Evolutionary conservation across 2,329 filamentous ascomycete genomes (phyloP).

Genomic region (Paracorniculantispora psalliotae): DNA sequence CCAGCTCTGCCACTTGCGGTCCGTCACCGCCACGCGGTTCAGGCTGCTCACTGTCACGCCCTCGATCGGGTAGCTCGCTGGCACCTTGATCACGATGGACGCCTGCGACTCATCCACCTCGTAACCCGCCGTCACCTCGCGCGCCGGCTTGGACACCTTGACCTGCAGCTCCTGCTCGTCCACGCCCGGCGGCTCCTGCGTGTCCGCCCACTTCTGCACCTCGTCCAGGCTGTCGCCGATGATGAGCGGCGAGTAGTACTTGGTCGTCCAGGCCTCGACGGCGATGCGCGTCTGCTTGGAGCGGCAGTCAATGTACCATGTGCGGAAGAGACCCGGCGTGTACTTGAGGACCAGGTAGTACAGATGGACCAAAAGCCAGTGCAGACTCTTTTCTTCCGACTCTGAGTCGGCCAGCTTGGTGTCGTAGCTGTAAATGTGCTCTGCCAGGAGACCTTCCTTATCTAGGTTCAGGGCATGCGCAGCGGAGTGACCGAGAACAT

Average conservation of each 20-base stretch:
- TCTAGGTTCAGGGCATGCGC: slow-evolving; percentile 71
- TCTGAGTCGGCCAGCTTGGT: slow-evolving; percentile 51
- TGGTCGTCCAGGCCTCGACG: slow-evolving; percentile 80
- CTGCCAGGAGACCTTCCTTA: slow-evolving; percentile 54
- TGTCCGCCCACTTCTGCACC: slow-evolving; percentile 61
- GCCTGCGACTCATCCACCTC: slow-evolving; percentile 83
- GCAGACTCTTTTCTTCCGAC: slow-evolving; percentile 64
- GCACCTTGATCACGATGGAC: slow-evolving; percentile 75
- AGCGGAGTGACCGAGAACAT: slow-evolving; percentile 74
- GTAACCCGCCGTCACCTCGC: slow-evolving; percentile 79
- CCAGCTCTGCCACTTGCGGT: slow-evolving; percentile 92
- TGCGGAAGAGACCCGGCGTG: slow-evolving; percentile 71
- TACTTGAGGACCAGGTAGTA: slow-evolving; percentile 79
- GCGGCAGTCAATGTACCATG: slow-evolving; percentile 78
- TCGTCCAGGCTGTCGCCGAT: slow-evolving; percentile 61
- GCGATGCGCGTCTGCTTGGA: slow-evolving; percentile 75
- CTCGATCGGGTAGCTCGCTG: slow-evolving; percentile 76
- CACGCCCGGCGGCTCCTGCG: slow-evolving; percentile 41
- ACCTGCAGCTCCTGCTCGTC: slow-evolving; percentile 58
- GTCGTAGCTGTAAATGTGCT: slow-evolving; percentile 53
- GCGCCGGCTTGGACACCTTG: slow-evolving; percentile 64
- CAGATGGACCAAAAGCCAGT: slow-evolving; percentile 79
- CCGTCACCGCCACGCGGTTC: slow-evolving; percentile 79
- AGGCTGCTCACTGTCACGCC: slow-evolving; percentile 70
- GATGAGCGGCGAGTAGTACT: slow-evolving; percentile 70